Evolutionary conservation across 1,284 basidiomycete species (phyloP).

Genomic region (Ceratobasidium sp.): DNA sequence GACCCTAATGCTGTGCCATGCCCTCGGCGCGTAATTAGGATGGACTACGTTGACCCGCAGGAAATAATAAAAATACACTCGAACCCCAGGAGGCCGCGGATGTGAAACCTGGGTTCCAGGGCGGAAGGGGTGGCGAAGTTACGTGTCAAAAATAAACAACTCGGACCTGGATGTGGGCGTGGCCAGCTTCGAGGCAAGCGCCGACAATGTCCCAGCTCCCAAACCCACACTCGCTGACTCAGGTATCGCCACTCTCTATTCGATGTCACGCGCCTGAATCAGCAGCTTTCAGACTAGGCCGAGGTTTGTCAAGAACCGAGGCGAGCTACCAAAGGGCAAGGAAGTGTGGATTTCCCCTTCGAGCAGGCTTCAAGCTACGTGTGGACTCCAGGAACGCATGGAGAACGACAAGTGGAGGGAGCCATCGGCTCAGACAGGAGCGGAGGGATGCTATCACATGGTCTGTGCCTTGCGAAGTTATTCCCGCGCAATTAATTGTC

Average conservation of each 20-base stretch:
- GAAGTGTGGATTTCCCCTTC: conserved; percentile 85
- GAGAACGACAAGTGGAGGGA: conserved; percentile 64
- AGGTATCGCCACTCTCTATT: conserved; percentile 76
- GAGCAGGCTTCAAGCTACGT: conserved; percentile 81
- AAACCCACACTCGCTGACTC: conserved; percentile 75
- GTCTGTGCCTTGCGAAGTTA: conserved; percentile 55
- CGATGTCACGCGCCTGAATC: conserved; percentile 83
- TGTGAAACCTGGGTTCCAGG: conserved; percentile 50
- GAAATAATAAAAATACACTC: conserved; percentile 83
- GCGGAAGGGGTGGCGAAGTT: conserved; percentile 60
- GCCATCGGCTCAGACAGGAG: conserved; percentile 61
- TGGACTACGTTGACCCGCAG: too few species aligned
- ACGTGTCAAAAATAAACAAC: conserved; percentile 52
- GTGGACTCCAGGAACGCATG: conserved; percentile 76
- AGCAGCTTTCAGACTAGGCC: conserved; percentile 66
- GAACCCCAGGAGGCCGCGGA: conserved; percentile 71
- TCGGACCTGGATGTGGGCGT: conserved; percentile 53
- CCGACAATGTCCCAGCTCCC: conserved; percentile 45
- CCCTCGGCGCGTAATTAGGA: too few species aligned
- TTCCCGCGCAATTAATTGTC: not conserved
- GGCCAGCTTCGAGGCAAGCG: conserved; percentile 51
- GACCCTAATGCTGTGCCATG: too few species aligned
- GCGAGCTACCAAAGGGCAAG: conserved; percentile 84
- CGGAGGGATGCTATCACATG: conserved; percentile 64
- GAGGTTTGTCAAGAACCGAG: conserved; percentile 64